These are phyloP conservation scores for Hypoxylon rubiginosum DNA, from an alignment of 2,329 filamentous ascomycete species.

Conservation along the genomic window DNA sequence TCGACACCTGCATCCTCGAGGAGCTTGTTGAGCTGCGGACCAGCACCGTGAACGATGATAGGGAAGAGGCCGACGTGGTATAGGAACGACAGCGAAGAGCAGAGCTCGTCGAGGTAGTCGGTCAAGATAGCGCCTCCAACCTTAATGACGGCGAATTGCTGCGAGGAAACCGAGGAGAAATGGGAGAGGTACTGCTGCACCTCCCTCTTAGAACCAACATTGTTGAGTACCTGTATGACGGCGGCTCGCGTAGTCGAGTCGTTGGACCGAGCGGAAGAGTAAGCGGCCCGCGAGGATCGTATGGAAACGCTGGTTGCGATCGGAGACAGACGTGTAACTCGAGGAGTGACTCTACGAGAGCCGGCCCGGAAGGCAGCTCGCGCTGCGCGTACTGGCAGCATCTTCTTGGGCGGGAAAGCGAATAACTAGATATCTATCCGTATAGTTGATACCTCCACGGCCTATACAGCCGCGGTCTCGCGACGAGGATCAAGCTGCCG, in stretches of 20 bases:
- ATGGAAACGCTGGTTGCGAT: slow-evolving; percentile 28
- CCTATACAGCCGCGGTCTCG: slow-evolving; percentile 42
- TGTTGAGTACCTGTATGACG: slow-evolving; percentile 91
- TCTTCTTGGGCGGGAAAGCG: slow-evolving; percentile 31
- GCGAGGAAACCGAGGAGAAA: slow-evolving; percentile 95
- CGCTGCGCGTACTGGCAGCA: slow-evolving; percentile 48
- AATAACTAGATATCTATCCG: slow-evolving; percentile 20
- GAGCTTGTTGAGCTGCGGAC: slow-evolving; percentile 93
- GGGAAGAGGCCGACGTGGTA: slow-evolving; percentile 96
- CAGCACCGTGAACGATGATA: slow-evolving; percentile 94
- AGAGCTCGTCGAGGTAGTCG: slow-evolving; percentile 92
- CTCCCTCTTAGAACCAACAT: slow-evolving; percentile 95
- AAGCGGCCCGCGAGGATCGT: slow-evolving; percentile 54
- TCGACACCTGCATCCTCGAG: slow-evolving; percentile 92
- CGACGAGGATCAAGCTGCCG: slow-evolving; percentile 38
- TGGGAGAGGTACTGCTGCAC: slow-evolving; percentile 98
- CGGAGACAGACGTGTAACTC: slow-evolving; percentile 41
- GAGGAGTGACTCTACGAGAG: slow-evolving; percentile 47
- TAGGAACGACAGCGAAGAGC: slow-evolving; percentile 88
- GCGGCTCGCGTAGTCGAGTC: slow-evolving; percentile 79
- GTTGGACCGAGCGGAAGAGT: slow-evolving; percentile 49
- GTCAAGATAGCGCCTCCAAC: slow-evolving; percentile 96
- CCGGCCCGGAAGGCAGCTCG: slow-evolving; percentile 51
- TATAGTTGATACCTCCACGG: slow-evolving; percentile 37
- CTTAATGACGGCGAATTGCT: slow-evolving; percentile 99